Percentiles rank a stretch among this genome's conserved stretches.
Conservation (phyloP, 2,329 filamentous ascomycete species). For the Chaetomium sp. region DNA sequence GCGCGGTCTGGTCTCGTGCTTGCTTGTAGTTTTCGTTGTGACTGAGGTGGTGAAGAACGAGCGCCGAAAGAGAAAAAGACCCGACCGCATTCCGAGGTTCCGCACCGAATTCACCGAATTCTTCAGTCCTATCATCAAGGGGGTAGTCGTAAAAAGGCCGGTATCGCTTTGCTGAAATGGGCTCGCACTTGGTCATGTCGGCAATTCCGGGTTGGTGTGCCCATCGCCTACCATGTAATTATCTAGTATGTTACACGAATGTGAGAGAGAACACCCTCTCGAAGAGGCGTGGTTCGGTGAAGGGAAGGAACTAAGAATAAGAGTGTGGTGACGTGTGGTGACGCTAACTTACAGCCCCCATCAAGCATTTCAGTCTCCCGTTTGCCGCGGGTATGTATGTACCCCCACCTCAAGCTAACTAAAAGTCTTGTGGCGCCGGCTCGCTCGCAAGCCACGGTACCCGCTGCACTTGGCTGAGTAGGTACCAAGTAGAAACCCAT, state of each 20-base stretch:
- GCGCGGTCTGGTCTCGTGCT: constrained; percentile 2
- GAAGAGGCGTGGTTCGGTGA: constrained; percentile 1
- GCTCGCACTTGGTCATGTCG: constrained; percentile 13
- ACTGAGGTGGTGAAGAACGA: neutral
- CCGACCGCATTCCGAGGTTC: neutral
- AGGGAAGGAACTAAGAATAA: neutral
- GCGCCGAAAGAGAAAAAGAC: neutral
- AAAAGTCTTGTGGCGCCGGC: constrained; percentile 19
- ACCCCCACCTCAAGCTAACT: constrained; percentile 28
- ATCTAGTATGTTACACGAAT: constrained; percentile 11
- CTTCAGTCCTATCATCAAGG: too few species aligned
- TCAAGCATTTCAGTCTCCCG: neutral
- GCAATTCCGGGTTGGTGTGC: constrained; percentile 8
- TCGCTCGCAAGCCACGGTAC: constrained; percentile 20
- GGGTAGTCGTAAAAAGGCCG: neutral
- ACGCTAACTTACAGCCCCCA: neutral
- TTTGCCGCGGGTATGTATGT: constrained; percentile 13
- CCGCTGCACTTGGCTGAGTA: too few species aligned
- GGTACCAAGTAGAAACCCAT: constrained; percentile 17
- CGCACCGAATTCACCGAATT: neutral
- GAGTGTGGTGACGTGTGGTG: too few species aligned
- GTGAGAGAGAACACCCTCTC: neutral
- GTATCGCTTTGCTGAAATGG: neutral
- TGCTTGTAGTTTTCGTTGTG: neutral
- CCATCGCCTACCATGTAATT: neutral